These are phyloP conservation scores for Moesziomyces antarcticus DNA, from an alignment of 1,284 basidiomycete genomes.

Conservation along the genomic window DNA sequence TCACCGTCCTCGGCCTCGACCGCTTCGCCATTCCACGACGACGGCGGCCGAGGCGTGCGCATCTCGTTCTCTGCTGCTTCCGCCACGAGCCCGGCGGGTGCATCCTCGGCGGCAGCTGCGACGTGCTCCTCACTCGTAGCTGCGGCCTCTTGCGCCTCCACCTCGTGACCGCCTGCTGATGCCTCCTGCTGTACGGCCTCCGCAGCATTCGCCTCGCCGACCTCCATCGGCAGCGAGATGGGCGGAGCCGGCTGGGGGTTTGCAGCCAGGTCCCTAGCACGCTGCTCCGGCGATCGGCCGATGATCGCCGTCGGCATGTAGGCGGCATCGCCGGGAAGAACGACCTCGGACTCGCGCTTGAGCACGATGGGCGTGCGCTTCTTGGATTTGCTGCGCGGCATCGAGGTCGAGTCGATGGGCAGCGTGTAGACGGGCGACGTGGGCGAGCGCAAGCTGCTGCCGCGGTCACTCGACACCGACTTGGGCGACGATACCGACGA, in stretches of 20 bases:
- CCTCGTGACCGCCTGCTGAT: background rate
- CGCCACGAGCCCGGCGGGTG: background rate
- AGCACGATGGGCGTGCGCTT: slow-evolving; percentile 41
- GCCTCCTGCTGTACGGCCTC: no score
- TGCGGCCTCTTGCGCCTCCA: background rate
- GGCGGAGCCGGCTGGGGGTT: background rate
- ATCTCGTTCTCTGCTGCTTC: slow-evolving; percentile 2
- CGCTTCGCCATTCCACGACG: background rate
- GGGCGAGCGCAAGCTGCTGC: slow-evolving; percentile 31
- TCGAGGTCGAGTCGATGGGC: slow-evolving; percentile 41
- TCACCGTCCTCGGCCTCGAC: slow-evolving; percentile 3
- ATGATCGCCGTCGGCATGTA: slow-evolving; percentile 28
- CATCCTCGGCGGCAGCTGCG: background rate
- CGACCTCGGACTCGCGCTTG: slow-evolving; percentile 43
- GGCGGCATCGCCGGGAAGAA: slow-evolving; percentile 29
- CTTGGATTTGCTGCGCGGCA: slow-evolving; percentile 26
- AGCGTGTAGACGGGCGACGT: slow-evolving; percentile 23
- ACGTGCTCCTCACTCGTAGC: background rate
- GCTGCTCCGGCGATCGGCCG: slow-evolving; percentile 15
- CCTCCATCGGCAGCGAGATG: background rate
- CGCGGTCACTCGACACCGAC: slow-evolving; percentile 10
- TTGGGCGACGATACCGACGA: slow-evolving; percentile 18
- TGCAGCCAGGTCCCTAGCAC: slow-evolving; percentile 7
- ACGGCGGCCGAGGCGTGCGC: background rate
- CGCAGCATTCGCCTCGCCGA: background rate